A percentile compares a stretch with the other conserved stretches of the same genome.
Evolutionary conservation across 208 protist species (phyloP).

Genomic region (Leishmania arabica): DNA sequence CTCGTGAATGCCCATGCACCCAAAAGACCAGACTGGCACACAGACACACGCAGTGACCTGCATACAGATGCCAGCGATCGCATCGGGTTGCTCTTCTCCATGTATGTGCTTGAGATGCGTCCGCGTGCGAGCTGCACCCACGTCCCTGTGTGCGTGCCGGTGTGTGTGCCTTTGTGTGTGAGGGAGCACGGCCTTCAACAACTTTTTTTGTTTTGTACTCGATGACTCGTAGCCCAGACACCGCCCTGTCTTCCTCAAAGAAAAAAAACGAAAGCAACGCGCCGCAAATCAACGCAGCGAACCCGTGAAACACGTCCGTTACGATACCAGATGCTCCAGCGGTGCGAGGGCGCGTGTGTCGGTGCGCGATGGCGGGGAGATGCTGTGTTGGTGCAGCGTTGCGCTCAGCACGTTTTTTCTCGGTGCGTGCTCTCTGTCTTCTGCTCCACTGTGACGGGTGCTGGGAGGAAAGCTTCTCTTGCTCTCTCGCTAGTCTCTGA

Average conservation of each 20-base stretch:
- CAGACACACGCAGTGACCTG: background rate
- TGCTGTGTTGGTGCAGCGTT: background rate
- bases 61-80: too few species aligned
- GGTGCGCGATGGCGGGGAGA: background rate
- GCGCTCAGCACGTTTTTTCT: slow-evolving; percentile 1
- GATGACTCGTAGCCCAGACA: background rate
- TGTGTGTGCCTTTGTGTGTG: background rate
- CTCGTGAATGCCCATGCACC: background rate
- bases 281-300: background rate
- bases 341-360: background rate
- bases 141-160: background rate
- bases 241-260: background rate
- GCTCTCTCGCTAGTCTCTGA: background rate
- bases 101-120: background rate
- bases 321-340: background rate
- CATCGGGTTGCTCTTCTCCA: background rate
- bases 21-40: background rate
- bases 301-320: background rate
- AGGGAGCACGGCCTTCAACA: background rate
- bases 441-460: background rate
- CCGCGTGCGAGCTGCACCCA: background rate
- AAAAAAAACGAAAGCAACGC: background rate
- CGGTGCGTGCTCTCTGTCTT: background rate
- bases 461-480: background rate
- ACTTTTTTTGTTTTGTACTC: background rate